phyloP scores from a whole-genome alignment of 495 filamentous ascomycete genomes.

The Penicillium steckii region DNA sequence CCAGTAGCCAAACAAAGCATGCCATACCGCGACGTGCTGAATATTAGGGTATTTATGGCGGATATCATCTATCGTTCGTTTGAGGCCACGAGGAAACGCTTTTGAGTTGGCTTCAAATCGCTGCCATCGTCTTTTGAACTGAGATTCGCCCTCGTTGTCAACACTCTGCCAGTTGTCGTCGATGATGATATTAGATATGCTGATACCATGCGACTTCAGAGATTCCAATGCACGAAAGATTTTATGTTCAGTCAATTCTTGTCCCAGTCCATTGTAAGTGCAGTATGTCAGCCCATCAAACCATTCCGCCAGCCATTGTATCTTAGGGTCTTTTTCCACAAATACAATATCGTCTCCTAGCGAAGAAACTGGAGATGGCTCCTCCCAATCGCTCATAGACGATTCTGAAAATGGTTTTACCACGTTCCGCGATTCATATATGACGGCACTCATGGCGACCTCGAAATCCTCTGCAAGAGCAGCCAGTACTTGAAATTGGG shows the following conservation, averaged over 20 bases:
- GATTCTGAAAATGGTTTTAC: constrained; percentile 39
- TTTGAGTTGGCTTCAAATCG: constrained; percentile 80
- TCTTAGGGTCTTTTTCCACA: constrained; percentile 45
- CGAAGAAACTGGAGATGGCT: constrained; percentile 30
- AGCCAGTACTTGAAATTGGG: constrained; percentile 63
- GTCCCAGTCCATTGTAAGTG: constrained; percentile 93
- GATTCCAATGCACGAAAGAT: constrained; percentile 71
- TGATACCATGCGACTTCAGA: constrained; percentile 69
- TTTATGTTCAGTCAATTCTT: constrained; percentile 75
- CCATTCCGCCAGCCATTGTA: constrained; percentile 83
- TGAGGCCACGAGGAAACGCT: constrained; percentile 79
- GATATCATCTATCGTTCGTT: constrained; percentile 64
- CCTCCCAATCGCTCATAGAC: constrained; percentile 1
- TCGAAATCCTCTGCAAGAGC: constrained; percentile 76
- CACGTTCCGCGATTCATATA: constrained; percentile 80
- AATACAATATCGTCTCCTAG: constrained; percentile 37
- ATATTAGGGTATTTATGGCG: constrained; percentile 69
- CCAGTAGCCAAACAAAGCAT: constrained; percentile 95
- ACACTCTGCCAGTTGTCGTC: constrained; percentile 97
- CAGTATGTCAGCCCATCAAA: constrained; percentile 81
- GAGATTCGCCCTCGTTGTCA: constrained; percentile 51
- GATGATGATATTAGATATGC: constrained; percentile 80
- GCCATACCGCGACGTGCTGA: constrained; percentile 89
- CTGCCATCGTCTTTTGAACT: constrained; percentile 56
- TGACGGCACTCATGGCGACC: constrained; percentile 71